Percentiles rank a stretch among this genome's conserved stretches.
Evolutionary conservation across 1,284 basidiomycete species (phyloP).

Genomic region (Sporisorium graminicola): DNA sequence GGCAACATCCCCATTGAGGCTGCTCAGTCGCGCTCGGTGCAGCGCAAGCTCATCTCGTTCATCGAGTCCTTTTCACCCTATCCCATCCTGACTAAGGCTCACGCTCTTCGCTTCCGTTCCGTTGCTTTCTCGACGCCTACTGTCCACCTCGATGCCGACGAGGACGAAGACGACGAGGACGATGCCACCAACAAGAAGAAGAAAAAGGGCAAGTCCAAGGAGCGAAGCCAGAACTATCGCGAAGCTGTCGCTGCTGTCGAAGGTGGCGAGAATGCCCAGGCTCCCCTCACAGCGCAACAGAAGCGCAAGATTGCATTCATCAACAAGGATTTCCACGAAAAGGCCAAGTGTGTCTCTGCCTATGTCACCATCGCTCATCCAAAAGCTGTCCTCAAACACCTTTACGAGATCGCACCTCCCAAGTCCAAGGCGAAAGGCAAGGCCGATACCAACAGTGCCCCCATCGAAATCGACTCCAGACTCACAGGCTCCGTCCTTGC

Average conservation of each 20-base stretch:
- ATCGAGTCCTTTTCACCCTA: slow-evolving; percentile 64
- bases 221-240: slow-evolving; percentile 77
- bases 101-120: slow-evolving; percentile 68
- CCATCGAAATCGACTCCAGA: slow-evolving; percentile 34
- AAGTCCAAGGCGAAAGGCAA: slow-evolving; percentile 38
- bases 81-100: slow-evolving; percentile 51
- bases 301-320: slow-evolving; percentile 96
- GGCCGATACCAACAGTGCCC: slow-evolving; percentile 3
- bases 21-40: slow-evolving; percentile 74
- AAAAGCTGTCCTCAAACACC: slow-evolving; percentile 37
- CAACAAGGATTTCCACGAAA: slow-evolving; percentile 77
- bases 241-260: slow-evolving; percentile 70
- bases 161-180: slow-evolving; percentile 65
- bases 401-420: slow-evolving; percentile 29
- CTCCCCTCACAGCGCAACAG: slow-evolving; percentile 82
- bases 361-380: slow-evolving; percentile 65
- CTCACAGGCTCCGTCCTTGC: slow-evolving; percentile 75
- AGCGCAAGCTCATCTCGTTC: slow-evolving; percentile 69
- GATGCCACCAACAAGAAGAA: slow-evolving; percentile 62
- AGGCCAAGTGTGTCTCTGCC: slow-evolving; percentile 64
- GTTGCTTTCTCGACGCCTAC: slow-evolving; percentile 68
- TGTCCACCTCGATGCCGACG: slow-evolving; percentile 53
- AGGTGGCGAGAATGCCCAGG: slow-evolving; percentile 59
- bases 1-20: slow-evolving; percentile 87
- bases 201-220: slow-evolving; percentile 70